Evolutionary conservation across 192 early-diverging fungal species (phyloP), one percentile per base, ranked within the genome.

Genomic region (Lunasporangiospora selenospora): DNA sequence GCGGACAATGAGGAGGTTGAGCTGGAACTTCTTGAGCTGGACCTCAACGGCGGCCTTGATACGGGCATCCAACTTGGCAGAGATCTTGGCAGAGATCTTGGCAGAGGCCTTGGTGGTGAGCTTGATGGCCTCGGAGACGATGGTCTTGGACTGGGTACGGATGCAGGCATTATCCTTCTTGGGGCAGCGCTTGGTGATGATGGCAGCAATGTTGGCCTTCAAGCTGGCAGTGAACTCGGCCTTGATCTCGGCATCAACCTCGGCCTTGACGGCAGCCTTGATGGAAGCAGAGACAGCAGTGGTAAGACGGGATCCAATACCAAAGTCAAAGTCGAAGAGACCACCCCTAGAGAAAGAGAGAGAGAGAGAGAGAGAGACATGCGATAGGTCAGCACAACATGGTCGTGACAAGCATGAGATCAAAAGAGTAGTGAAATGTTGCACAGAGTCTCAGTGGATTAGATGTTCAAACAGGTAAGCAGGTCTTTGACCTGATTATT

Each of bases 211-310:
- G 69, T 73, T 63, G 29, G 37, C 69, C 59, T 73, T 73, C 26
- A 73, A 38, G 60, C 44, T 53, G 36, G 60, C 48, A 23, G 69
- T 63, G 55, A 73, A 73, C 60, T 73, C 53, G 40, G 60, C 12
- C 61, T 73, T 73, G 60, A 63, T 23, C 49, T 73, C 60, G 23
- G 61, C 60, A 63, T 63, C 60, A 12, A 73, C 60, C 37, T 73
- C 69, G 37, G 54, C 69, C 60, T 63, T 58, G 61, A 73, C 61
- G 39, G 60, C 47, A 52, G 69, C 61, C 69, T 73, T 73, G 61
- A 73, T 53, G 5, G 69, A 73, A n/a, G 69, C 5, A 29, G 61
- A 26, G 30, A 73, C 60, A 30, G 60, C 61, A 58, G 49, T 47
- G 26, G 60, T 52, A 37, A 73, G 33, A 54, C 63, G 62, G 60